phyloP scores from a whole-genome alignment of 352 stramenopile species.

The Peronospora belbahrii region DNA sequence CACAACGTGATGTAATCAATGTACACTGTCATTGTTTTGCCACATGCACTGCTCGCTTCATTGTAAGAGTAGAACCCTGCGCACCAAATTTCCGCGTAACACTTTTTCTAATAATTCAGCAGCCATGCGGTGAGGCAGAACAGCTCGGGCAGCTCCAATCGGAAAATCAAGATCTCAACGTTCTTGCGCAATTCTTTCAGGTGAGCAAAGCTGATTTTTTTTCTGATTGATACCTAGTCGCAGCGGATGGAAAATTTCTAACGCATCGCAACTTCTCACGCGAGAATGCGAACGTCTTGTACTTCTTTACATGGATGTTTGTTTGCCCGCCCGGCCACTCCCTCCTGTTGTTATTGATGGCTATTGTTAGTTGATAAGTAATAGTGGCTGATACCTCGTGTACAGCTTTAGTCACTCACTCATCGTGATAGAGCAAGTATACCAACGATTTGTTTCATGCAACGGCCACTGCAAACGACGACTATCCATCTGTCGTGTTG shows the following conservation, averaged over 20 bases:
- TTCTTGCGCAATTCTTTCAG: background rate
- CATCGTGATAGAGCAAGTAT: too few species aligned
- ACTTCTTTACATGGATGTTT: too few species aligned
- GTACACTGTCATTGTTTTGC: background rate
- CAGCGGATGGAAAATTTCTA: constrained; percentile 13
- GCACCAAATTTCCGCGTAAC: constrained; percentile 7
- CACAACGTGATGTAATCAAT: too few species aligned
- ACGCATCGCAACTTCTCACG: background rate
- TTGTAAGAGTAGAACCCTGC: too few species aligned
- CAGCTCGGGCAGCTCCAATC: background rate
- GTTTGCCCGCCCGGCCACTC: too few species aligned
- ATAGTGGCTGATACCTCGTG: too few species aligned
- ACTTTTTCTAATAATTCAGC: constrained; percentile 3
- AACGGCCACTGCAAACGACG: constrained; percentile 6
- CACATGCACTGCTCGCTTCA: constrained; percentile 3
- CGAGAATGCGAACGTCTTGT: constrained; percentile 5
- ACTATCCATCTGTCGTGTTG: background rate
- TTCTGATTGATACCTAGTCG: constrained; percentile 2
- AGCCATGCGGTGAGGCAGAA: constrained; percentile 15
- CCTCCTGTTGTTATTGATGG: background rate
- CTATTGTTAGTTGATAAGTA: constrained; percentile 8
- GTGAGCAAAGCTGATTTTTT: constrained; percentile 8
- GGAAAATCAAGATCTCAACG: background rate
- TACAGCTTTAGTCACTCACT: background rate
- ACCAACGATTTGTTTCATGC: background rate